phyloP scores from a whole-genome alignment of 345 rosid species.

The Populus alba region DNA sequence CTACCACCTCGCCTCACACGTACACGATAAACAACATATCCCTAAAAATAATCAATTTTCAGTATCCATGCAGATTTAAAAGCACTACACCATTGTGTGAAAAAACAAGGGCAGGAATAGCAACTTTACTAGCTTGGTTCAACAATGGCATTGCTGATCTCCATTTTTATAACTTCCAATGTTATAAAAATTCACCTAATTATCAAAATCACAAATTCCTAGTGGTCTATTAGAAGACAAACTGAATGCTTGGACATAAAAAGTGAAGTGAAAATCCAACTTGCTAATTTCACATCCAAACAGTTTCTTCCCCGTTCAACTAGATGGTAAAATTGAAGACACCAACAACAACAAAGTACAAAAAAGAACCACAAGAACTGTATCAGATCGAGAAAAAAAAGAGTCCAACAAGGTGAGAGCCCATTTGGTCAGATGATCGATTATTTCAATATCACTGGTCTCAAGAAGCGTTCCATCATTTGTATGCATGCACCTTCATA shows the following conservation, averaged over 20 bases:
- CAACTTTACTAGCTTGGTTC: background rate
- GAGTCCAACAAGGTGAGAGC: slow-evolving; percentile 4
- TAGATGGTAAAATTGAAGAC: background rate
- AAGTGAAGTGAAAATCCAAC: background rate
- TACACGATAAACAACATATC: slow-evolving; percentile 78
- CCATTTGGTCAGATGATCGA: slow-evolving; percentile 27
- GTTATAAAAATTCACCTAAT: background rate
- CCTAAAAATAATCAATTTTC: slow-evolving; percentile 35
- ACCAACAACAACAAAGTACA: background rate
- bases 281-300: background rate
- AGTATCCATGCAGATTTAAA: background rate
- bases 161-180: background rate
- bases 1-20: slow-evolving; percentile 95
- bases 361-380: background rate
- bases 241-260: background rate
- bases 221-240: too few relatives aligned
- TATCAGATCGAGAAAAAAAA: slow-evolving; percentile 32
- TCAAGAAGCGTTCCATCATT: slow-evolving; percentile 37
- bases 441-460: slow-evolving; percentile 24
- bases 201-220: background rate
- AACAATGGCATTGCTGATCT: background rate
- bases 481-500: background rate
- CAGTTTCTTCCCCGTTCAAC: background rate
- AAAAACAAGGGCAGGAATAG: background rate
- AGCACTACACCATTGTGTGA: background rate